phyloP scores from a whole-genome alignment of 1,284 basidiomycete genomes.

The Pholiota adiposa region DNA sequence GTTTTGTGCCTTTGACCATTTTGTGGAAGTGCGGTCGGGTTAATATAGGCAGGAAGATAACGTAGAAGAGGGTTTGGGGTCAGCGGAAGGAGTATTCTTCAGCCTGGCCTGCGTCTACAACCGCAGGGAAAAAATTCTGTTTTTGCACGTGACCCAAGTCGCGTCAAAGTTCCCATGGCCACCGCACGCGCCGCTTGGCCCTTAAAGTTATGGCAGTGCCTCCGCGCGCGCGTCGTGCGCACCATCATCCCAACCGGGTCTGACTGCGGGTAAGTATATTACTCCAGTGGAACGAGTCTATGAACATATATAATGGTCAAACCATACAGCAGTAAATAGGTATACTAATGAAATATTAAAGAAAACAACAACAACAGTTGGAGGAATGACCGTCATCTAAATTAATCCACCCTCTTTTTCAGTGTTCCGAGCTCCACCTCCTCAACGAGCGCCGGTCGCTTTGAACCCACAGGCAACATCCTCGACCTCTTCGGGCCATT shows the following conservation, averaged over 20 bases:
- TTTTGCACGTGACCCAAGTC: constrained; percentile 7
- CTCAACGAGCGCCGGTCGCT: constrained; percentile 33
- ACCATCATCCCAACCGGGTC: neutral
- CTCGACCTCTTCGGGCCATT: constrained; percentile 41
- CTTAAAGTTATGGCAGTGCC: neutral
- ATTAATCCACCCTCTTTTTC: constrained; percentile 73
- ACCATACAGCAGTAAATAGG: constrained; percentile 3
- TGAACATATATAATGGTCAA: too few species aligned
- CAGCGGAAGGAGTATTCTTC: constrained; percentile 10
- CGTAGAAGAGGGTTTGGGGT: constrained; percentile 14
- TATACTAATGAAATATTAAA: constrained; percentile 1
- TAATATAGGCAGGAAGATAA: constrained; percentile 20
- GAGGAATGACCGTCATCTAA: constrained; percentile 1
- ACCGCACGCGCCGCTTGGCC: neutral
- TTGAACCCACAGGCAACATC: constrained; percentile 35
- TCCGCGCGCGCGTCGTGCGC: neutral
- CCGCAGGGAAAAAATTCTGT: constrained; percentile 5
- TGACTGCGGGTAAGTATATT: neutral
- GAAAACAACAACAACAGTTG: constrained; percentile 1
- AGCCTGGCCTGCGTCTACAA: neutral
- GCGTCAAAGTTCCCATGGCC: constrained; percentile 6
- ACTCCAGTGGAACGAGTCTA: neutral
- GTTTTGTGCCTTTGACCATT: constrained; percentile 66
- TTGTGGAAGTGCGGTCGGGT: constrained; percentile 21
- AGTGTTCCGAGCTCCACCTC: constrained; percentile 46